Evolutionary conservation across 75 land plant species (phyloP).

Genomic region (Selaginella tamariscina): DNA sequence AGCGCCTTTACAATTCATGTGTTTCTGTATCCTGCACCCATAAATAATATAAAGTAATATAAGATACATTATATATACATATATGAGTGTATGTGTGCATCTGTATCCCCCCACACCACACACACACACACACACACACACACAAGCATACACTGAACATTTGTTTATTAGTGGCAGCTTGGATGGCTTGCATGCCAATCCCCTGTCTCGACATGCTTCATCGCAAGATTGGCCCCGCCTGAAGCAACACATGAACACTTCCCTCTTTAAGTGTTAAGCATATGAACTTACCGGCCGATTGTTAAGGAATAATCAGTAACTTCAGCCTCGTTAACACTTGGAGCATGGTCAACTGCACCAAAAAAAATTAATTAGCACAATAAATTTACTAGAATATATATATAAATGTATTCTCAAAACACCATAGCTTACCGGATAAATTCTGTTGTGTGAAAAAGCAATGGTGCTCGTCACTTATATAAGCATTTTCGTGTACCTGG

Average conservation of each 20-base stretch:
- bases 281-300: neutral
- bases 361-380: neutral
- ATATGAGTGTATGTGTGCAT: too few species aligned
- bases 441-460: slow-evolving; percentile 53
- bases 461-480: slow-evolving; percentile 72
- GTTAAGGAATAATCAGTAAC: neutral
- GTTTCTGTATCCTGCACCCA: slow-evolving; percentile 48
- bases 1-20: slow-evolving; percentile 58
- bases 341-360: slow-evolving; percentile 6
- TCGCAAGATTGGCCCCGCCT: slow-evolving; percentile 77
- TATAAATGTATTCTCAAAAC: slow-evolving; percentile 4
- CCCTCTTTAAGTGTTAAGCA: neutral
- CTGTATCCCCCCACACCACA: too few species aligned
- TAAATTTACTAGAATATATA: slow-evolving; percentile 7
- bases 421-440: slow-evolving; percentile 34
- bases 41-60: neutral
- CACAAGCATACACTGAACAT: slow-evolving; percentile 57
- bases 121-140: too few species aligned
- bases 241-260: too few species aligned
- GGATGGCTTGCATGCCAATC: slow-evolving; percentile 42
- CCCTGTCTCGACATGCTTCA: slow-evolving; percentile 42
- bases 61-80: too few species aligned
- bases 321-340: slow-evolving; percentile 18
- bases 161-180: slow-evolving; percentile 46
- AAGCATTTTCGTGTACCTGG: slow-evolving; percentile 97